Percentiles rank a stretch among this genome's conserved stretches.
Conservation (phyloP, 352 stramenopile species). For the Pythium volutum region DNA sequence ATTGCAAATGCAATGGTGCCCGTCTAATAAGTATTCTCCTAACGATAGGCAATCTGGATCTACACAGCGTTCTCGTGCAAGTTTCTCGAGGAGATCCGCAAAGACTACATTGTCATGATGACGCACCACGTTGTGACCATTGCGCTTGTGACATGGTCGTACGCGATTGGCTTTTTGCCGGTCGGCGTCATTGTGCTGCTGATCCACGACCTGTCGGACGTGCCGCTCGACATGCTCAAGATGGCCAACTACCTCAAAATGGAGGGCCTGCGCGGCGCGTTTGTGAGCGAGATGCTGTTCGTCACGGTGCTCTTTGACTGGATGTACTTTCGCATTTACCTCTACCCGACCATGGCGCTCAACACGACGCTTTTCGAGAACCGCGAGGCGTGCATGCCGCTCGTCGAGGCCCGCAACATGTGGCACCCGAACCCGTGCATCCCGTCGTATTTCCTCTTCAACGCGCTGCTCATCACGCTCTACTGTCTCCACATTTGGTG, state of each 20-base stretch:
- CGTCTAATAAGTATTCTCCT: not conserved
- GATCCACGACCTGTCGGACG: slow-evolving; percentile 84
- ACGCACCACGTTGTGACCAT: slow-evolving; percentile 87
- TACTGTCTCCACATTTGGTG: slow-evolving; percentile 87
- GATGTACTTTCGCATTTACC: slow-evolving; percentile 86
- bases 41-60: slow-evolving; percentile 78
- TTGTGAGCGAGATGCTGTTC: slow-evolving; percentile 76
- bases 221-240: slow-evolving; percentile 88
- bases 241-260: slow-evolving; percentile 90
- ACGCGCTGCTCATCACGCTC: slow-evolving; percentile 66
- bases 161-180: slow-evolving; percentile 73
- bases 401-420: slow-evolving; percentile 66
- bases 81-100: slow-evolving; percentile 85
- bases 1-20: not conserved
- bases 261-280: slow-evolving; percentile 64
- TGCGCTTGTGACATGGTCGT: slow-evolving; percentile 82
- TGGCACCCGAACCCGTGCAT: slow-evolving; percentile 67
- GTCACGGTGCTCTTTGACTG: slow-evolving; percentile 58
- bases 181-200: slow-evolving; percentile 83
- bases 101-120: slow-evolving; percentile 91
- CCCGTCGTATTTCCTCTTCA: slow-evolving; percentile 82
- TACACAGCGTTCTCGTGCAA: slow-evolving; percentile 89
- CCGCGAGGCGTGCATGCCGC: slow-evolving; percentile 71
- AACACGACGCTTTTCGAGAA: slow-evolving; percentile 75
- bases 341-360: slow-evolving; percentile 79